Evolutionary conservation across 2,329 filamentous ascomycete genomes (phyloP).

Genomic region (Grosmannia huntii): DNA sequence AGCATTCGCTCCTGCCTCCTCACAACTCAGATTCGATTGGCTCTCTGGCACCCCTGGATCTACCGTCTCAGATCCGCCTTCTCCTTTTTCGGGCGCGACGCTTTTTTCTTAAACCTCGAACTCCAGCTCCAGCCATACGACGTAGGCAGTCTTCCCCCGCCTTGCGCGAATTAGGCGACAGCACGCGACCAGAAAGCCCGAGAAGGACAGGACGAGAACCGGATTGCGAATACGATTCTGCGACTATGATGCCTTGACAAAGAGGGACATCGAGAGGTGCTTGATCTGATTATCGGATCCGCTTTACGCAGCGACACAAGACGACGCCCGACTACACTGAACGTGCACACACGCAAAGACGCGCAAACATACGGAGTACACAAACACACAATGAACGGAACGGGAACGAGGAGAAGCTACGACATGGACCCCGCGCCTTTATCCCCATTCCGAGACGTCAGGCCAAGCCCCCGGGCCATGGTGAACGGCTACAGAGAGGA

Average conservation of each 20-base stretch:
- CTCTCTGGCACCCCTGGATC: not conserved
- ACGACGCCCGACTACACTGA: no score
- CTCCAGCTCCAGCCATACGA: no score
- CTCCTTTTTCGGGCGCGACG: not conserved
- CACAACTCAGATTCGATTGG: not conserved
- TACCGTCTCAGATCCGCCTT: not conserved
- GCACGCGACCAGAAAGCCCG: not conserved
- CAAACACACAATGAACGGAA: conserved; percentile 24
- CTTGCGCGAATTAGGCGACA: no score
- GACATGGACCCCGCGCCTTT: conserved; percentile 22
- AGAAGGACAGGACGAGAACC: not conserved
- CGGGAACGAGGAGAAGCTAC: conserved; percentile 21
- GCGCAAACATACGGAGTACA: no score
- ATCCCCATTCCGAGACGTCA: conserved; percentile 20
- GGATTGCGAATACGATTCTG: not conserved
- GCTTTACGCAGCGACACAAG: not conserved
- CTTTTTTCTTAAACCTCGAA: no score
- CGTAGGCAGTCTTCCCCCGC: no score
- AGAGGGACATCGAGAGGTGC: not conserved
- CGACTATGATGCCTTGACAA: not conserved
- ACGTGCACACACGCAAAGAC: no score
- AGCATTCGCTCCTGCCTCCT: not conserved
- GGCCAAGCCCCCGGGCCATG: conserved; percentile 34
- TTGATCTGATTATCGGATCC: not conserved
- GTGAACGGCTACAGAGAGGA: conserved; percentile 48